Base-by-base conservation (phyloP, 768 basidiomycete genomes). In the Fomitopsis serialis region DNA sequence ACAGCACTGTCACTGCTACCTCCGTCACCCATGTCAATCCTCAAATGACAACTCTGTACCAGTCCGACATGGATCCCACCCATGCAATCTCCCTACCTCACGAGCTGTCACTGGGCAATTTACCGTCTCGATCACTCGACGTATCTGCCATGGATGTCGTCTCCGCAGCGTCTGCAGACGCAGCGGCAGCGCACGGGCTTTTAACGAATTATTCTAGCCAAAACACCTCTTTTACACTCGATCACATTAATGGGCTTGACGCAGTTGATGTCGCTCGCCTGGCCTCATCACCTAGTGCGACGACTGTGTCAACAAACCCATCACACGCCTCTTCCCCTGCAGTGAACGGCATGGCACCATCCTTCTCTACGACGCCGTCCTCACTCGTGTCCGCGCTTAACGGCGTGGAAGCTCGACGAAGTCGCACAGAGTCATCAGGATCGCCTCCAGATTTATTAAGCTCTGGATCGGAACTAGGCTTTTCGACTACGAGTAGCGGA, bases 171-270 rank as follows among this genome's bases (percentile, higher is more conserved):
- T 42, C 60, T 12, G 43, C 56, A 13, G 57, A 61, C 17, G 60
- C 62, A 24, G 52, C 62, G 42, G 61, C 72, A 17, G 58, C 72
- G 5, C 67, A 74, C 17, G 61, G 64, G 43, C 76, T 76, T 57
- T 60, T 78, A 45, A 57, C 77, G 19, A 76, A 79, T 63, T 72
- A 78, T 56, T 68, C 61, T 47, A 60, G 53, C 13, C 70, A 56
- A 37, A 67, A 69, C 53, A 50, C 59, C 25, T 53, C 69, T 15
- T 76, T 74, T 60, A 56, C 57, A 50, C 50, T 74, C 44, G 72
- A 74, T 57, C 64, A 75, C 24, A 52, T 63, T 42, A 56, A 56
- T 32, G 60, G 46, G 12, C 64, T 76, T 43, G 67, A 68, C 54
- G 61, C 61, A 45, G 67, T 62, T 50, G 66, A 68, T 44, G 34